phyloP scores from a whole-genome alignment of 441 rosid species.

The Sinapis alba region DNA sequence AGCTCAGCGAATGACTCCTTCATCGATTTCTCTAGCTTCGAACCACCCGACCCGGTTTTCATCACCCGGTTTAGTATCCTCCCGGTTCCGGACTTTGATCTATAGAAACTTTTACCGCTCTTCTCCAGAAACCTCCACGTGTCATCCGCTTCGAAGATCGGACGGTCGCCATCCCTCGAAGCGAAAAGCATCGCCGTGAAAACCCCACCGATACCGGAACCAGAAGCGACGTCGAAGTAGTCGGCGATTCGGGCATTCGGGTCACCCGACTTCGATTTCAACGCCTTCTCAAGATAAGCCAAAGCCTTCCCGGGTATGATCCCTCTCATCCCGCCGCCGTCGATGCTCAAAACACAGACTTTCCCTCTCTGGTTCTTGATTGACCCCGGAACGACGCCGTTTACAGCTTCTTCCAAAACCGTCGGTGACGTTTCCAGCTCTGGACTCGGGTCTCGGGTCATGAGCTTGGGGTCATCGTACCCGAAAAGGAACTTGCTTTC shows the following conservation, averaged over 20 bases:
- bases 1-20: constrained; percentile 66
- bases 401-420: constrained; percentile 26
- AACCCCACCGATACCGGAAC: constrained; percentile 86
- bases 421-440: constrained; percentile 25
- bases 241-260: constrained; percentile 90
- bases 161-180: constrained; percentile 66
- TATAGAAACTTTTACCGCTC: constrained; percentile 62
- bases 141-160: constrained; percentile 74
- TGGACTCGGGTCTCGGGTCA: constrained; percentile 55
- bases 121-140: constrained; percentile 79
- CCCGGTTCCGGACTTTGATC: constrained; percentile 32
- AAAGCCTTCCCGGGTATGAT: constrained; percentile 82
- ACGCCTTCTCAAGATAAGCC: constrained; percentile 73
- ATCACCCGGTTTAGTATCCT: constrained; percentile 54
- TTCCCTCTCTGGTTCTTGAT: constrained; percentile 91
- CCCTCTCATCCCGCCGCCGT: constrained; percentile 92
- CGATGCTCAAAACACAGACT: constrained; percentile 76
- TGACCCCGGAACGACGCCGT: constrained; percentile 26
- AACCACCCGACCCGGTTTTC: constrained; percentile 48
- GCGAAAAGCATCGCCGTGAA: constrained; percentile 92
- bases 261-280: constrained; percentile 76
- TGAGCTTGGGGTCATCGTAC: constrained; percentile 80
- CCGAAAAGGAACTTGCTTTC: constrained; percentile 92
- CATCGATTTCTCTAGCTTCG: constrained; percentile 64
- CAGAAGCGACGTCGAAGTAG: constrained; percentile 89